Conservation (phyloP, 345 rosid genomes). For the Linum usitatissimum region DNA sequence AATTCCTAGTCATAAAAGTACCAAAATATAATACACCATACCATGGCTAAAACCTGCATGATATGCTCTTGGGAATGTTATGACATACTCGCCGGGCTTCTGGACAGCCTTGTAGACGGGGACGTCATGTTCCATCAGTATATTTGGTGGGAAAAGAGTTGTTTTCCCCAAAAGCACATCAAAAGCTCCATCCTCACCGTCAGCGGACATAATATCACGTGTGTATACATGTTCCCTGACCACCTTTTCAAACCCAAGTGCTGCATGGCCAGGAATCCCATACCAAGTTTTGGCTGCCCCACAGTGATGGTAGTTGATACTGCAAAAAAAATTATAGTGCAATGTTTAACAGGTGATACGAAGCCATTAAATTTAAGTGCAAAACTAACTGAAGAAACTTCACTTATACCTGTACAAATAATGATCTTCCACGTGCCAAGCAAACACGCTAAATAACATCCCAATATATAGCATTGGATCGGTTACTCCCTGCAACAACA, state of each 20-base stretch:
- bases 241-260: conserved; percentile 82
- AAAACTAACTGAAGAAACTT: not conserved
- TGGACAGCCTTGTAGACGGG: conserved; percentile 97
- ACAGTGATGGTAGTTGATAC: conserved; percentile 97
- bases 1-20: not conserved
- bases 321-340: conserved; percentile 21
- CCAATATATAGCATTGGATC: conserved; percentile 99
- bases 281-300: conserved; percentile 99
- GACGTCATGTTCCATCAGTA: conserved; percentile 67
- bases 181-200: conserved; percentile 94
- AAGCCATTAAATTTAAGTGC: not conserved
- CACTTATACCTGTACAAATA: conserved; percentile 75
- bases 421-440: conserved; percentile 99
- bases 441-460: conserved; percentile 97
- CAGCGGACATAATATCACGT: conserved; percentile 54
- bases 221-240: conserved; percentile 77
- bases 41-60: conserved; percentile 99
- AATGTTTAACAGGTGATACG: conserved; percentile 2
- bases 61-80: conserved; percentile 94
- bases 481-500: conserved; percentile 80
- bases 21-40: conserved; percentile 17
- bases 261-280: conserved; percentile 93
- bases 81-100: conserved; percentile 88
- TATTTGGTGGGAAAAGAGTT: conserved; percentile 86
- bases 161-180: conserved; percentile 96